These are phyloP conservation scores for Rhizopus sp. DNA, from an alignment of 371 early-diverging fungal genomes.

Conservation along the genomic window DNA sequence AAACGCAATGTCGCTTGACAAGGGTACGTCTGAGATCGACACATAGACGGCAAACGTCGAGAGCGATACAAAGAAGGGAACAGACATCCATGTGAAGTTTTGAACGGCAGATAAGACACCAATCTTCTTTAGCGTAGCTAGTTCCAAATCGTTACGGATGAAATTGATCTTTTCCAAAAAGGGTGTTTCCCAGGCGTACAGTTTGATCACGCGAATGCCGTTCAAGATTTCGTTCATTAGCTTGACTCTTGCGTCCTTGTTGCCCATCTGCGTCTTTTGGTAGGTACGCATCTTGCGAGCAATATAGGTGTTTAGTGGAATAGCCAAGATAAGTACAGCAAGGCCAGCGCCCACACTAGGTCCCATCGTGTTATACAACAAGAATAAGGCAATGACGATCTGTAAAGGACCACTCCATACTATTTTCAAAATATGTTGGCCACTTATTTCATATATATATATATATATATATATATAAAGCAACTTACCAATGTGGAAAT, in stretches of 20 bases:
- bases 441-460: not conserved
- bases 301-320: constrained; percentile 71
- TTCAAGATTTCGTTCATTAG: constrained; percentile 91
- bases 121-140: constrained; percentile 78
- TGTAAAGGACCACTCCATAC: constrained; percentile 94
- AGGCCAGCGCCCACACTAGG: constrained; percentile 89
- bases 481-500: constrained; percentile 67
- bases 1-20: constrained; percentile 82
- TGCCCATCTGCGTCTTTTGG: constrained; percentile 88
- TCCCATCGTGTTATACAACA: constrained; percentile 85
- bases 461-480: not conserved
- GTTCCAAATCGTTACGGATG: constrained; percentile 76
- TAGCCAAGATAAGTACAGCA: constrained; percentile 74
- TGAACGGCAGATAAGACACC: constrained; percentile 65
- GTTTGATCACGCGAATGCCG: constrained; percentile 92
- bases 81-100: constrained; percentile 71
- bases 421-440: not conserved
- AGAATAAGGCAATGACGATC: constrained; percentile 75
- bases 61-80: constrained; percentile 89
- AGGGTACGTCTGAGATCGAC: constrained; percentile 54
- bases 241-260: constrained; percentile 89
- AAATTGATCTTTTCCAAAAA: constrained; percentile 66
- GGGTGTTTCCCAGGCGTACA: constrained; percentile 78
- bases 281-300: constrained; percentile 66
- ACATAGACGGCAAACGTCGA: constrained; percentile 82